Base-by-base conservation (phyloP, 2,329 filamentous ascomycete genomes). In the Fusarium sarcochroum region DNA sequence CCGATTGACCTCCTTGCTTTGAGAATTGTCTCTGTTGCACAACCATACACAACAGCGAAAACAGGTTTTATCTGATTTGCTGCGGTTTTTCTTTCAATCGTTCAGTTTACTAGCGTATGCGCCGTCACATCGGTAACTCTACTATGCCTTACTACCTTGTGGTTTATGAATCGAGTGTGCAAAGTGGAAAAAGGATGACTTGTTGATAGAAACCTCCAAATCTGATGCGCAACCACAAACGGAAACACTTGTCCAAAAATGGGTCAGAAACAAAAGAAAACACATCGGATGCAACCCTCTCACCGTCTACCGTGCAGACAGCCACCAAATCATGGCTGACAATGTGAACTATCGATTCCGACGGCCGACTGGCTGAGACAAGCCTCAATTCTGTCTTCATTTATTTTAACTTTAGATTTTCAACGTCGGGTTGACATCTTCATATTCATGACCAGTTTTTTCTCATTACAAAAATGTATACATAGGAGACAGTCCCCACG, bases 271-370 rank as follows among this genome's bases (percentile, higher is more conserved):
- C 20, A 34, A 51, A 45, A 47, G 34, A 58, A 30, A 61, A 64
- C 61, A 18, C 18, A 52, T 51, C 61, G 66, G 60, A 50, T 68
- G 66, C 55, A 58, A 69, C 61, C 60, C 44, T 66, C 55, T 56
- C 50, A 55, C 66, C 40, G 66, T 69, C 52, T 49, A 45, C 41
- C 30, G 52, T 63, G 40, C 62, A 63, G 57, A 57, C 57, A 63
- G 57, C 62, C 57, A 67, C 57, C 34, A 37, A 48, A 63, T 63
- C 42, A 55, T 35, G 56, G 45, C 45, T 37, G n/a, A 44, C 40
- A 46, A 59, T 57, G 20, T 46, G 52, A 57, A 49, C 37, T 56
- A 42, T 53, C 41, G 40, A 45, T 60, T 58, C 37, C 34, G 34
- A 42, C 17, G 18, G 40, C 13, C 57, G 37, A 54, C 35, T 51